phyloP scores from a whole-genome alignment of 441 rosid species.

The Aquilaria agallochum region DNA sequence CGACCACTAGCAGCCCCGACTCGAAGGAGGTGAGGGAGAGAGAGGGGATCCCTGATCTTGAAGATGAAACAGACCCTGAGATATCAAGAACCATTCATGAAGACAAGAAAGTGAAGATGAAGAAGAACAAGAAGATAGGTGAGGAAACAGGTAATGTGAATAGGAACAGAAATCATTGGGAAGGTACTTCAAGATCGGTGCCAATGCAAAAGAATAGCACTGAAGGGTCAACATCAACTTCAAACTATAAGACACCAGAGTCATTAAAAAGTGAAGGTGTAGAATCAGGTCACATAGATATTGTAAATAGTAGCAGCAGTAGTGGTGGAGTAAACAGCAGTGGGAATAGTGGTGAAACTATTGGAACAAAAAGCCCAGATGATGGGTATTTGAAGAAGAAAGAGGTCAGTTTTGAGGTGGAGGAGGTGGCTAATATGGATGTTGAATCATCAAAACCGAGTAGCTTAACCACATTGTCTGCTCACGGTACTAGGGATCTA shows the following conservation, averaged over 20 bases:
- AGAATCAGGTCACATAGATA: constrained; percentile 23
- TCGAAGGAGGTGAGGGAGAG: constrained; percentile 91
- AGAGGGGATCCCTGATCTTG: constrained; percentile 95
- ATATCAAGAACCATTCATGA: constrained; percentile 33
- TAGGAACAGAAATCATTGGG: constrained; percentile 39
- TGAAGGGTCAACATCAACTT: constrained; percentile 25
- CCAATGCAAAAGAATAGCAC: constrained; percentile 23
- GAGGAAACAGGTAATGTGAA: constrained; percentile 13
- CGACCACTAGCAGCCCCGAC: constrained; percentile 79
- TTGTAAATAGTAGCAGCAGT: constrained; percentile 27
- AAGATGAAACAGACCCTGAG: constrained; percentile 81
- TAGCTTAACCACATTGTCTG: constrained; percentile 58
- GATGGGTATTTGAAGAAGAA: constrained; percentile 52
- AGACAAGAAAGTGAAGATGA: constrained; percentile 30
- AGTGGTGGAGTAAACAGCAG: constrained; percentile 36
- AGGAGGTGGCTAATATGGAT: constrained; percentile 43
- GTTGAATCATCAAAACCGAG: constrained; percentile 63
- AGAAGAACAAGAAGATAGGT: constrained; percentile 21
- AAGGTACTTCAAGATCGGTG: constrained; percentile 58
- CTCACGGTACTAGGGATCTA: constrained; percentile 75
- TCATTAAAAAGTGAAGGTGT: constrained; percentile 34
- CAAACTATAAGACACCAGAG: constrained; percentile 21
- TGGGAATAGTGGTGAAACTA: constrained; percentile 39
- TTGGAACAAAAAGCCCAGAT: constrained; percentile 42
- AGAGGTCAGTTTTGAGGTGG: constrained; percentile 82